Base-by-base conservation (phyloP, 106 monocot species). In the Ottelia alismoides region DNA sequence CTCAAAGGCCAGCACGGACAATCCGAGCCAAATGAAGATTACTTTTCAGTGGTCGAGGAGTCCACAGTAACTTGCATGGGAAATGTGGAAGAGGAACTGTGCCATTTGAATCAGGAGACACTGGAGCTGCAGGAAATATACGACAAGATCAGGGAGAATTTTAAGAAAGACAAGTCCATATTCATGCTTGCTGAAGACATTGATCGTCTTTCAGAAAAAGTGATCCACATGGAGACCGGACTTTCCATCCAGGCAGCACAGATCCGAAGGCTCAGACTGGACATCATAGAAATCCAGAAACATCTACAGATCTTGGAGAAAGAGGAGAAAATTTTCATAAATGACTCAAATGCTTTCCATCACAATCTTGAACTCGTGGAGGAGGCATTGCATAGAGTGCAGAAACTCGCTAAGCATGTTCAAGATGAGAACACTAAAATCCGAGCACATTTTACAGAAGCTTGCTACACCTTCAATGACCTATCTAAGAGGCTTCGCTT, bases 131-230 rank as follows among this genome's bases (percentile, higher is more conserved):
- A 70, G 16, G 49, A 46, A 0, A 18, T 82, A 28, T 81, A 52
- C 20, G n/a, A 72, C 49, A 76, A 64, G 27, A 66, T 76, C 11
- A 76, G 67, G 55, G 58, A 63, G 25, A 63, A 72, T 27, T 76
- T 76, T 35, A 56, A 73, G 53, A 76, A 46, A 31, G 71, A 75
- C 24, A 51, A 61, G 22, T 74, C 78, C 40, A 73, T 74, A 7
- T 56, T 74, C 27, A 76, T 77, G 30, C 66, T 80, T 43, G 85
- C 80, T 1, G 85, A 77, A 44, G 77, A 74, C 61, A 75, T 90
- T 22, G 77, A 90, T 48, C 80, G 62, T 32, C 53, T 85, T 52
- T 76, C 76, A 9, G 59, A 68, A 35, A 80, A 85, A 63, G 71
- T 85, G 19, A 71, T 85, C 18, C 45, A 25, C 21, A 61, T 80